Conservation (phyloP, 2,329 filamentous ascomycete species). For the Dryadomyces quercivorus region DNA sequence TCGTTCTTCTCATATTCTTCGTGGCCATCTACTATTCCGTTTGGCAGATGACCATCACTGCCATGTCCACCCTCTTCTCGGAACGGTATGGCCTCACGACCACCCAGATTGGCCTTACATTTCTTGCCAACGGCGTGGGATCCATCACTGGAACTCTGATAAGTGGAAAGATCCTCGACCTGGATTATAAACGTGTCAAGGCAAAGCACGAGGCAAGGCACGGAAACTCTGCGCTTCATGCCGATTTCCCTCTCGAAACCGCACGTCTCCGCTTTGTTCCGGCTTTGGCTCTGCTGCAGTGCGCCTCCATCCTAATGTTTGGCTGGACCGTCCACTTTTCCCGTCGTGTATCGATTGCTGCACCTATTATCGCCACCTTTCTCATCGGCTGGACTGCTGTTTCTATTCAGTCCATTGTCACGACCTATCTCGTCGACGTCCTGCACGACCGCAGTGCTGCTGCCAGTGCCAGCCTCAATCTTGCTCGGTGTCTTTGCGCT, state of each 20-base stretch:
- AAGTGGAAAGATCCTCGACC: constrained; percentile 45
- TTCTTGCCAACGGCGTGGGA: constrained; percentile 39
- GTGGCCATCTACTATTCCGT: constrained; percentile 42
- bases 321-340: constrained; percentile 41
- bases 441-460: constrained; percentile 41
- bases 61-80: constrained; percentile 37
- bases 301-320: constrained; percentile 33
- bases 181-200: constrained; percentile 54
- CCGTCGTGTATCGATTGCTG: constrained; percentile 29
- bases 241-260: constrained; percentile 36
- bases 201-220: not conserved
- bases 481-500: constrained; percentile 48
- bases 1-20: constrained; percentile 39
- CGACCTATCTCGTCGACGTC: constrained; percentile 50
- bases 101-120: constrained; percentile 39
- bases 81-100: constrained; percentile 37
- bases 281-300: constrained; percentile 30
- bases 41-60: constrained; percentile 42
- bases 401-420: constrained; percentile 48
- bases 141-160: constrained; percentile 33
- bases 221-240: constrained; percentile 24
- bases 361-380: constrained; percentile 44
- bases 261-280: constrained; percentile 37
- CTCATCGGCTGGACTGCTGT: constrained; percentile 45
- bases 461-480: constrained; percentile 50